Evolutionary conservation across 2,329 filamentous ascomycete species (phyloP).

Genomic region (Talaromyces sp.): DNA sequence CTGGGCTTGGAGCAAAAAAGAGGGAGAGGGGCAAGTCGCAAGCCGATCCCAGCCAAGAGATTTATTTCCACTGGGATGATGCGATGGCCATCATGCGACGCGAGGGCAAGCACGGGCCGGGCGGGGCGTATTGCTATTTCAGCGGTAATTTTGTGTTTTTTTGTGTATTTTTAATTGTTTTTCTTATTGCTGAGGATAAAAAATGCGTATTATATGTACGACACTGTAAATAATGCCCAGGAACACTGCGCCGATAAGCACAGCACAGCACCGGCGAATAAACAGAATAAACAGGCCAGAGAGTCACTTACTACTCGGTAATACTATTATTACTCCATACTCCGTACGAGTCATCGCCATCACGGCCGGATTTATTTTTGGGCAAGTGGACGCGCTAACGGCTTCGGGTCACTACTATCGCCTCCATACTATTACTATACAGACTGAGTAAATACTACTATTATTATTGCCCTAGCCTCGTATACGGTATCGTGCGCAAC

Average conservation of each 20-base stretch:
- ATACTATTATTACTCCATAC: too few species aligned
- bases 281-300: background rate
- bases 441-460: too few species aligned
- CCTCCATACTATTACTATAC: too few species aligned
- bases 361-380: background rate
- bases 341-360: background rate
- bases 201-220: too few species aligned
- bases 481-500: background rate
- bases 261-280: background rate
- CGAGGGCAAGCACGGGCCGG: background rate
- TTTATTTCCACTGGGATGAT: background rate
- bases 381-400: background rate
- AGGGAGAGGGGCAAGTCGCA: background rate
- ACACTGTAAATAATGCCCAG: too few species aligned
- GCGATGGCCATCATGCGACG: background rate
- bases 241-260: too few species aligned
- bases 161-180: too few species aligned
- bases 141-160: too few species aligned
- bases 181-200: too few species aligned
- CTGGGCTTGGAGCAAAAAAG: too few species aligned
- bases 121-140: too few species aligned
- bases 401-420: background rate
- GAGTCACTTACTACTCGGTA: too few species aligned
- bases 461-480: background rate
- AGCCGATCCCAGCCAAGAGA: constrained; percentile 2